These are phyloP conservation scores for Neurospora sp. DNA, from an alignment of 495 filamentous ascomycete species.

Conservation along the genomic window DNA sequence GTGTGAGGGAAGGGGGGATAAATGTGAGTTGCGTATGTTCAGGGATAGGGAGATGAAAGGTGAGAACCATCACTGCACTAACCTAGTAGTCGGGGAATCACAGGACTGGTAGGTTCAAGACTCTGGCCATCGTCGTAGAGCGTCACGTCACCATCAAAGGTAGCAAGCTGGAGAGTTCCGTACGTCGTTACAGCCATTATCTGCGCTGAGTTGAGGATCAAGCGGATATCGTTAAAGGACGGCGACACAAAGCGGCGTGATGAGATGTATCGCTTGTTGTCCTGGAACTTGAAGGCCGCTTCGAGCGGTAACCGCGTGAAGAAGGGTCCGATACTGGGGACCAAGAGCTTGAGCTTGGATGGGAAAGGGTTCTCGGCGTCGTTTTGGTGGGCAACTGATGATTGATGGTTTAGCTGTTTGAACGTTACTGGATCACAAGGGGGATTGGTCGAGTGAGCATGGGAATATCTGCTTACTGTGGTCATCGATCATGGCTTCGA, in stretches of 20 bases:
- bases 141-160: conserved; percentile 96
- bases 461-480: conserved; percentile 55
- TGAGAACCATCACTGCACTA: neutral
- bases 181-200: conserved; percentile 68
- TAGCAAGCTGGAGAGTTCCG: conserved; percentile 68
- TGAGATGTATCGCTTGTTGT: conserved; percentile 73
- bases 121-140: conserved; percentile 89
- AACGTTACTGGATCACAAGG: neutral
- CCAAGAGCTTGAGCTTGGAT: conserved; percentile 87
- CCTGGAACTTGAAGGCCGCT: conserved; percentile 86
- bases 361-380: conserved; percentile 45
- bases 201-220: conserved; percentile 91
- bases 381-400: conserved; percentile 59
- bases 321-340: conserved; percentile 81
- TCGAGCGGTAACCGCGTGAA: conserved; percentile 80
- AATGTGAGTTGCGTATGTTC: neutral
- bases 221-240: conserved; percentile 92
- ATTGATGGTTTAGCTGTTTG: neutral
- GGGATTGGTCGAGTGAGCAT: neutral
- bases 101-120: conserved; percentile 59
- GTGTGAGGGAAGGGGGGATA: conserved; percentile 2
- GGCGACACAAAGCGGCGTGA: conserved; percentile 89
- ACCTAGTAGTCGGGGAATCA: conserved; percentile 67
- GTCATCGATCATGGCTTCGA: conserved; percentile 82
- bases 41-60: neutral